Base-by-base conservation (phyloP, 805 yeast species). In the Candida ficus region DNA sequence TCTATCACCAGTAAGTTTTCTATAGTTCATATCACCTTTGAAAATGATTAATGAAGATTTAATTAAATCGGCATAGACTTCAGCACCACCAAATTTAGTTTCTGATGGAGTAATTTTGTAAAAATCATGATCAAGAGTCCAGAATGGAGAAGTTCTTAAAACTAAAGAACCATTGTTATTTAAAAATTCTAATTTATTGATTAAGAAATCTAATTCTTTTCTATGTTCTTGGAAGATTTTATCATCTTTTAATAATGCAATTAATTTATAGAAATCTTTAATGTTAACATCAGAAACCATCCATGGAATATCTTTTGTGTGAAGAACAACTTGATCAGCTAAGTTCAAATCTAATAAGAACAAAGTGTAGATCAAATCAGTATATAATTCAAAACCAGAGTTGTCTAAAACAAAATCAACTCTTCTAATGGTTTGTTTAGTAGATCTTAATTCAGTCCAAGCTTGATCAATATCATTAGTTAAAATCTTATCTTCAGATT, bases 251-350 rank as follows among this genome's bases (percentile, higher is more conserved):
- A 90, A 64, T 53, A 85, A 86, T 11, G 62, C 50, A 14, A 86
- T 48, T 38, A 87, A 67, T 23, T 71, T 57, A 34, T 69, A 67
- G 45, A 87, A 78, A 63, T 93, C 99, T 54, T 79, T 80, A 22
- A 86, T 76, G 78, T 89, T 79, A 8, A 93, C 95, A 62, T 93
- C 99, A 50, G 96, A 86, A 16, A 93, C 98, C 82, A 93, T 91
- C 95, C 98, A 93, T 26, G 98, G 97, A 44, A 89, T 75, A 38
- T 79, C 77, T 62, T 93, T 93, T 48, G 95, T 88, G 62, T 93
- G 99, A 46, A 90, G 69, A 16, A 78, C 81, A 45, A 91, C 76
- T 41, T 74, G 67, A 18, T 68, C 64, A 13, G 77, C 80, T 18
- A 90, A 59, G n/a, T 76, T 74, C 13, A 85, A 63, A 52, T 90